Evolutionary conservation across 2,329 filamentous ascomycete genomes (phyloP).

Genomic region (Verticillium klebahnii): DNA sequence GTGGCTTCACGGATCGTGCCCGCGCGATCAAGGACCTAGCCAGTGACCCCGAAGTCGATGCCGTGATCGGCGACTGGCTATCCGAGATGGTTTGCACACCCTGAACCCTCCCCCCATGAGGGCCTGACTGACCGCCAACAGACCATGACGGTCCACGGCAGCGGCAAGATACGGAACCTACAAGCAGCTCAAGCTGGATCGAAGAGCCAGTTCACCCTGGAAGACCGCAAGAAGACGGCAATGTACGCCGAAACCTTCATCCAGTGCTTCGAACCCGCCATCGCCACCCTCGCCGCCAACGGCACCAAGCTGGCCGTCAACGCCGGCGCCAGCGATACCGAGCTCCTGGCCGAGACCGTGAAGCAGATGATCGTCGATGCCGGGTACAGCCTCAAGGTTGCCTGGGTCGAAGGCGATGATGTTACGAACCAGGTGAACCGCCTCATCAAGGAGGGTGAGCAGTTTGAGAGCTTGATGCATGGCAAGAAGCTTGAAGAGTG

Average conservation of each 20-base stretch:
- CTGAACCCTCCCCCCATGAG: not conserved
- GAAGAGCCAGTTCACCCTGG: conserved; percentile 8
- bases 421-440: conserved; percentile 11
- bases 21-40: conserved; percentile 6
- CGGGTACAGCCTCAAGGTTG: conserved; percentile 28
- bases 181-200: not conserved
- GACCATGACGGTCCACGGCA: conserved; percentile 42
- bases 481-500: conserved; percentile 16
- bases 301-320: not conserved
- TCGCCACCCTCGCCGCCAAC: conserved; percentile 11
- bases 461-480: conserved; percentile 17
- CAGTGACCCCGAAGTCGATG: conserved; percentile 9
- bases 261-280: conserved; percentile 12
- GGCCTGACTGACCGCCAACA: conserved; percentile 15
- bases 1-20: conserved; percentile 11
- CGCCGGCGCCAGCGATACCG: conserved; percentile 1
- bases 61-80: conserved; percentile 5
- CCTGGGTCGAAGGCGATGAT: conserved; percentile 15
- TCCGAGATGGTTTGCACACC: not conserved
- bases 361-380: not conserved
- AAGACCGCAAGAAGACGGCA: conserved; percentile 10
- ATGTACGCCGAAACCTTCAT: conserved; percentile 22
- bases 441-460: conserved; percentile 17
- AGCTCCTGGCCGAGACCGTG: conserved; percentile 1
- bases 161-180: conserved; percentile 11